phyloP scores from a whole-genome alignment of 1,139 yeast genomes.

The Hemisphaericaspora xylanilytica region DNA sequence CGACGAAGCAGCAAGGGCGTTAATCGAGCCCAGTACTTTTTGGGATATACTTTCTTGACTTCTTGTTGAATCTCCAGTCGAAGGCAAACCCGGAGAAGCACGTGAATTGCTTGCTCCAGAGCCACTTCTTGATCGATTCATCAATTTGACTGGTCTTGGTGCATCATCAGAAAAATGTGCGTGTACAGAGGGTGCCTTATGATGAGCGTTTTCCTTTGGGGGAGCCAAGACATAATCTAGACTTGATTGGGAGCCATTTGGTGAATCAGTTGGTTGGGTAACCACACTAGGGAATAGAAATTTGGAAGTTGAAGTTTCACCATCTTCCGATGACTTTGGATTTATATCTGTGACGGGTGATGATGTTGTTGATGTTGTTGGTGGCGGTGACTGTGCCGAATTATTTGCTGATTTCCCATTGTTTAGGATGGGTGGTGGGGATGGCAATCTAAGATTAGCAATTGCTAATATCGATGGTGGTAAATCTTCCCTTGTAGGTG shows the following conservation, averaged over 20 bases:
- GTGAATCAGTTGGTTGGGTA: conserved; percentile 12
- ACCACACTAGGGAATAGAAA: conserved; percentile 5
- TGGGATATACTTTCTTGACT: neutral
- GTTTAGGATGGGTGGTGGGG: conserved; percentile 66
- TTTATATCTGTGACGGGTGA: neutral
- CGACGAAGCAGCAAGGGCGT: conserved; percentile 1
- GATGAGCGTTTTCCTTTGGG: conserved; percentile 40
- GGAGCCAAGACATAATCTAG: conserved; percentile 31
- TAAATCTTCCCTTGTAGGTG: conserved; percentile 20
- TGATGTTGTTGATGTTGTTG: neutral
- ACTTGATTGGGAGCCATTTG: conserved; percentile 22
- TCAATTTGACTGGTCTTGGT: conserved; percentile 46
- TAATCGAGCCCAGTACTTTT: neutral
- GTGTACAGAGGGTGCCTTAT: conserved; percentile 63
- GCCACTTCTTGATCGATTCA: conserved; percentile 41
- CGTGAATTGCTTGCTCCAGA: conserved; percentile 18
- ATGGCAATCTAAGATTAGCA: conserved; percentile 59
- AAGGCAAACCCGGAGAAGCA: conserved; percentile 1
- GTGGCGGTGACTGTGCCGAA: neutral
- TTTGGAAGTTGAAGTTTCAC: conserved; percentile 4
- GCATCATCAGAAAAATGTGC: conserved; percentile 83
- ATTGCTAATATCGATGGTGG: conserved; percentile 51
- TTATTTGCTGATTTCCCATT: conserved; percentile 16
- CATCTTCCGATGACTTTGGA: neutral
- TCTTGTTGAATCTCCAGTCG: neutral